Conservation (phyloP, 1,139 yeast genomes). For the Zygosaccharomyces sapae region DNA sequence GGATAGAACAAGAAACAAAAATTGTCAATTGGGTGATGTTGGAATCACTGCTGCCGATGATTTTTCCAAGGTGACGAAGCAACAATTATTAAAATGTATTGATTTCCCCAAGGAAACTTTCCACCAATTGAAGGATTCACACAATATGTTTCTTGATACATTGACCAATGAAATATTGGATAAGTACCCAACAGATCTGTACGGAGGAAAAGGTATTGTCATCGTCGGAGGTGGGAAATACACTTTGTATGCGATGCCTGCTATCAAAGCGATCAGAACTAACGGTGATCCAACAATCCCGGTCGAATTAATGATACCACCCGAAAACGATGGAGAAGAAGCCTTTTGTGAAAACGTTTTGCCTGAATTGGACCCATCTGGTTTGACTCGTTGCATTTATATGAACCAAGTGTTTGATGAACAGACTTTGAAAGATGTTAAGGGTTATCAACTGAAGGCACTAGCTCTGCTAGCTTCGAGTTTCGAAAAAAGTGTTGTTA, state of each 20-base stretch:
- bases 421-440: slow-evolving; percentile 43
- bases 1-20: slow-evolving; percentile 9
- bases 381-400: slow-evolving; percentile 59
- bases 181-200: slow-evolving; percentile 36
- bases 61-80: slow-evolving; percentile 18
- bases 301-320: slow-evolving; percentile 72
- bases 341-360: slow-evolving; percentile 60
- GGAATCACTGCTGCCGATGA: slow-evolving; percentile 2
- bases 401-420: slow-evolving; percentile 55
- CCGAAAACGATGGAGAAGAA: slow-evolving; percentile 58
- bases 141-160: slow-evolving; percentile 47
- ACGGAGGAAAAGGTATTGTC: slow-evolving; percentile 69
- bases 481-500: slow-evolving; percentile 64
- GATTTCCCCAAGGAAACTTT: slow-evolving; percentile 47
- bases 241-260: slow-evolving; percentile 65
- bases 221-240: slow-evolving; percentile 78
- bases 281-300: slow-evolving; percentile 65
- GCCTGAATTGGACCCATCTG: slow-evolving; percentile 49
- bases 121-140: slow-evolving; percentile 49
- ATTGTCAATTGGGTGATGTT: slow-evolving; percentile 10
- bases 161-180: slow-evolving; percentile 48
- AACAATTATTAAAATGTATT: slow-evolving; percentile 28
- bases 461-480: slow-evolving; percentile 72
- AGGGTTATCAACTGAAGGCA: slow-evolving; percentile 77
- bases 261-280: slow-evolving; percentile 57